phyloP scores from a whole-genome alignment of 805 yeast species.

The Maudiozyma barnettii region DNA sequence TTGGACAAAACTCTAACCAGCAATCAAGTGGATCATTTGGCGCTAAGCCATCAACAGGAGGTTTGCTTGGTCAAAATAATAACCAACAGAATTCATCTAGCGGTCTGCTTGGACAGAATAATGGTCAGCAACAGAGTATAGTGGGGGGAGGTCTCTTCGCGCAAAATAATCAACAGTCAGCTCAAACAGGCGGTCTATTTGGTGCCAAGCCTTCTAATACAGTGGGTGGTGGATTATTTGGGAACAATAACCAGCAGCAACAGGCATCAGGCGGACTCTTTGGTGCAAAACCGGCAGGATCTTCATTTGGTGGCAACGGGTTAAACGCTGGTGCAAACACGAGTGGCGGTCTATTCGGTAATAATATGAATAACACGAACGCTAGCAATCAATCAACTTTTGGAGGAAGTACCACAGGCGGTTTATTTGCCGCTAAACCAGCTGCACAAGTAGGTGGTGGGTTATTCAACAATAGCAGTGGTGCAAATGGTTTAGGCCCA shows the following conservation, averaged over 20 bases:
- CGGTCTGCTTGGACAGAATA: constrained; percentile 17
- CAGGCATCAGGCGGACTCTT: constrained; percentile 9
- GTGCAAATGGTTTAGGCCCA: background rate
- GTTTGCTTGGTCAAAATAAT: background rate
- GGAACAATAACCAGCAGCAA: constrained; percentile 5
- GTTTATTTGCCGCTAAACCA: constrained; percentile 31
- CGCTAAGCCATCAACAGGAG: background rate
- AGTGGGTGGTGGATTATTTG: constrained; percentile 3
- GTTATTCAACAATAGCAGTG: constrained; percentile 30
- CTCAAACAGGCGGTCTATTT: constrained; percentile 4
- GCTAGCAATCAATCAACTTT: background rate
- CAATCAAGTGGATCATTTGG: constrained; percentile 14
- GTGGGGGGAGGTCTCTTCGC: constrained; percentile 16
- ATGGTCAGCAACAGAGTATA: constrained; percentile 4
- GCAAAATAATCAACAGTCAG: constrained; percentile 7
- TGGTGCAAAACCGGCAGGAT: constrained; percentile 7
- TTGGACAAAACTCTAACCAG: constrained; percentile 6
- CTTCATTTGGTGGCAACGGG: constrained; percentile 15
- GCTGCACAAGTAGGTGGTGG: constrained; percentile 7
- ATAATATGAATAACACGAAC: background rate
- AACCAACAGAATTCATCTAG: background rate
- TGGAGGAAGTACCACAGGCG: background rate
- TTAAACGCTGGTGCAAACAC: background rate
- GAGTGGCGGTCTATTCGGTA: constrained; percentile 12
- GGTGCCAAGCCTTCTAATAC: constrained; percentile 31